Evolutionary conservation across 805 yeast species (phyloP).

Genomic region (Hanseniaspora occidentalis): DNA sequence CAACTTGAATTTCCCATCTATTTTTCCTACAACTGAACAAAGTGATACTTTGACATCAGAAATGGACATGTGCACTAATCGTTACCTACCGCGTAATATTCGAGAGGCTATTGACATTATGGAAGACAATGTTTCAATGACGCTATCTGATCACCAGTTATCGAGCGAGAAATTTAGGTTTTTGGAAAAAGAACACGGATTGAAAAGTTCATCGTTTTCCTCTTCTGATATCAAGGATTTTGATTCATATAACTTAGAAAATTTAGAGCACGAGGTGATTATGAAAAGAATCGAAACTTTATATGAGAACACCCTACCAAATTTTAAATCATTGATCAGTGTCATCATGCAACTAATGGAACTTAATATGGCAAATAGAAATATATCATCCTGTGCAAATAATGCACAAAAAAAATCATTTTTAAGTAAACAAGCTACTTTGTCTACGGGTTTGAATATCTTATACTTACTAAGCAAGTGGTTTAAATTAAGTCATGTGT

Average conservation of each 20-base stretch:
- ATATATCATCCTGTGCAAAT: slow-evolving; percentile 8
- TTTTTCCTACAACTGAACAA: slow-evolving; percentile 39
- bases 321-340: slow-evolving; percentile 49
- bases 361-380: slow-evolving; percentile 28
- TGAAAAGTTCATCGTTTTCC: no score
- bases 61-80: background rate
- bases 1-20: slow-evolving; percentile 52
- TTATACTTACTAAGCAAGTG: slow-evolving; percentile 48
- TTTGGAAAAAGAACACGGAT: slow-evolving; percentile 67
- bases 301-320: slow-evolving; percentile 39
- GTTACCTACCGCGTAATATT: slow-evolving; percentile 56
- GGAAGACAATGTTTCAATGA: slow-evolving; percentile 46
- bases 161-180: slow-evolving; percentile 61
- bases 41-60: slow-evolving; percentile 13
- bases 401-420: slow-evolving; percentile 6
- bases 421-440: slow-evolving; percentile 48
- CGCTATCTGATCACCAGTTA: slow-evolving; percentile 56
- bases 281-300: slow-evolving; percentile 47
- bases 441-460: slow-evolving; percentile 47
- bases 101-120: slow-evolving; percentile 68
- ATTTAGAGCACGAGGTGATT: slow-evolving; percentile 4
- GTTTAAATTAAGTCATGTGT: slow-evolving; percentile 67
- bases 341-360: slow-evolving; percentile 56
- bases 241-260: slow-evolving; percentile 8
- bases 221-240: slow-evolving; percentile 1